These are phyloP conservation scores for Isabelozyma rhagii DNA, from an alignment of 805 yeast species.

Conservation along the genomic window DNA sequence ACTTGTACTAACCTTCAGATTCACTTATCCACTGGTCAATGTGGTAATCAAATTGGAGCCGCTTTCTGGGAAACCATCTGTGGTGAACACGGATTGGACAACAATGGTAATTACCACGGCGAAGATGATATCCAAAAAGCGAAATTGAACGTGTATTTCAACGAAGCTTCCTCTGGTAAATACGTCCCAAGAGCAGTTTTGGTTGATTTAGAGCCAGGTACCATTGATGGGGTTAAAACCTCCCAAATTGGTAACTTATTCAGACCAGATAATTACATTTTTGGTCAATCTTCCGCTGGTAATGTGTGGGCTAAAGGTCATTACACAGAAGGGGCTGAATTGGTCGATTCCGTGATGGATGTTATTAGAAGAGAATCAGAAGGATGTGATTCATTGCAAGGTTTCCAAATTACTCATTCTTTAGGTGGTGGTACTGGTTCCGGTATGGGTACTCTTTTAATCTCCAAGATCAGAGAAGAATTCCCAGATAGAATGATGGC, in stretches of 20 bases:
- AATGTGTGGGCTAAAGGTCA: slow-evolving; percentile 98
- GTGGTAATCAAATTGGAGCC: slow-evolving; percentile 98
- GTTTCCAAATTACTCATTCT: slow-evolving; percentile 75
- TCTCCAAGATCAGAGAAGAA: slow-evolving; percentile 85
- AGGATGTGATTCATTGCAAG: slow-evolving; percentile 88
- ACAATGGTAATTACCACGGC: slow-evolving; percentile 68
- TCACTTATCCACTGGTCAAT: slow-evolving; percentile 96
- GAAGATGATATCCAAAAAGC: slow-evolving; percentile 40
- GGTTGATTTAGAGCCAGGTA: slow-evolving; percentile 93
- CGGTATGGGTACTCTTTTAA: slow-evolving; percentile 89
- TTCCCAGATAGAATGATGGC: slow-evolving; percentile 96
- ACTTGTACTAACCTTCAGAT: slow-evolving; percentile 45
- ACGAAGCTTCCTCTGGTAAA: slow-evolving; percentile 82
- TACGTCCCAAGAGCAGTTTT: slow-evolving; percentile 92
- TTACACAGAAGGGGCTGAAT: slow-evolving; percentile 95
- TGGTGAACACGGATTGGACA: slow-evolving; percentile 81
- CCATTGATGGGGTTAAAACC: slow-evolving; percentile 79
- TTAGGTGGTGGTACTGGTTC: slow-evolving; percentile 89
- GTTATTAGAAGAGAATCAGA: slow-evolving; percentile 92
- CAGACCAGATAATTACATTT: slow-evolving; percentile 88
- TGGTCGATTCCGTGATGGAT: slow-evolving; percentile 85
- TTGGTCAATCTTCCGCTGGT: slow-evolving; percentile 91
- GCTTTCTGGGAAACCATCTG: slow-evolving; percentile 93
- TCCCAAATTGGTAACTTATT: slow-evolving; percentile 81
- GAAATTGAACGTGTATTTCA: slow-evolving; percentile 79